Conservation (phyloP, 768 basidiomycete genomes). For the Mycena indigotica region DNA sequence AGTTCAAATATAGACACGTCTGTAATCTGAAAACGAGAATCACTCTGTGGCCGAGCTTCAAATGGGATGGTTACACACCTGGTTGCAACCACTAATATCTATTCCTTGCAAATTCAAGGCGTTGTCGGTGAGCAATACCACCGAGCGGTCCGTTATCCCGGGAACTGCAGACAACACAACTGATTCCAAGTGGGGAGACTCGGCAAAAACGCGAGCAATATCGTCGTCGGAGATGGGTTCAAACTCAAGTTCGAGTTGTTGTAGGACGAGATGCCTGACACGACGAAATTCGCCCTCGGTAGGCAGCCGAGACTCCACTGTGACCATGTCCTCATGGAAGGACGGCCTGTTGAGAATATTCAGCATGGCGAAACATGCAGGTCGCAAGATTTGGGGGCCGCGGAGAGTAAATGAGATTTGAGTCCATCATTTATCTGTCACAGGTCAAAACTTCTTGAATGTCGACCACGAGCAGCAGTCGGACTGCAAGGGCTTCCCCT, state of each 20-base stretch:
- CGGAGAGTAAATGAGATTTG: neutral
- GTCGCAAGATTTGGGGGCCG: neutral
- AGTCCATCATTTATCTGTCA: neutral
- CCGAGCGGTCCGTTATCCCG: conserved; percentile 67
- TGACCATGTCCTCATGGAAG: conserved; percentile 61
- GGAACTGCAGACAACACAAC: conserved; percentile 69
- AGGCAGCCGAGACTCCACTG: conserved; percentile 61
- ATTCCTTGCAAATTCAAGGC: conserved; percentile 73
- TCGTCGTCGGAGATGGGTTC: conserved; percentile 54
- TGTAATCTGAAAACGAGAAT: conserved; percentile 43
- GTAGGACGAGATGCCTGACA: conserved; percentile 62
- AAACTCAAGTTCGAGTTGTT: conserved; percentile 34
- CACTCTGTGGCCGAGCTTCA: neutral
- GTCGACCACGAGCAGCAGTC: neutral
- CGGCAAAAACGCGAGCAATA: conserved; percentile 56
- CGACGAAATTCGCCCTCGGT: conserved; percentile 58
- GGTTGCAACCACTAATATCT: conserved; percentile 73
- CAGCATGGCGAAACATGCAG: conserved; percentile 13
- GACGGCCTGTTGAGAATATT: conserved; percentile 27
- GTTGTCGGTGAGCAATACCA: conserved; percentile 61
- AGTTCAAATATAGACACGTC: conserved; percentile 78
- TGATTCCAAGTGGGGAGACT: conserved; percentile 68
- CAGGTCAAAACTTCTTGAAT: neutral
- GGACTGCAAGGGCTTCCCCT: conserved; percentile 20
- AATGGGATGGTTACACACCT: conserved; percentile 22